phyloP scores from a whole-genome alignment of 805 yeast species.

The Wickerhamomyces chaumierensis region DNA sequence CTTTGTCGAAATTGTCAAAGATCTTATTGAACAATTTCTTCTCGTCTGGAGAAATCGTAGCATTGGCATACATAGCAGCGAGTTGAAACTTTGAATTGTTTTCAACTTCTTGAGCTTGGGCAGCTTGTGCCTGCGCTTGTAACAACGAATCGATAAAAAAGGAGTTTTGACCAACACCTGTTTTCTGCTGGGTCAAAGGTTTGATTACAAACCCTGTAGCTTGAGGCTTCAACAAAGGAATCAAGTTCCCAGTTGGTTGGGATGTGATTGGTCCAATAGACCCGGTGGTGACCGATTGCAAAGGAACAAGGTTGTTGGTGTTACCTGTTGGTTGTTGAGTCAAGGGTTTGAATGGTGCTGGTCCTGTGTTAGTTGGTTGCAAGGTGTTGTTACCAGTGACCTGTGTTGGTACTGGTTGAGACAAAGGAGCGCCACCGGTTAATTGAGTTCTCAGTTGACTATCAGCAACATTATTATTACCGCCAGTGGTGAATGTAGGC shows the following conservation, averaged over 20 bases:
- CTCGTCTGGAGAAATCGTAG: slow-evolving; percentile 69
- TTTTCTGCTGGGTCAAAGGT: slow-evolving; percentile 31
- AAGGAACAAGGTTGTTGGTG: slow-evolving; percentile 19
- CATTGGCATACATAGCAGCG: slow-evolving; percentile 15
- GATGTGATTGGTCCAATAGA: slow-evolving; percentile 20
- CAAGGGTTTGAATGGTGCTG: slow-evolving; percentile 11
- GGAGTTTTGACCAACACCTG: slow-evolving; percentile 32
- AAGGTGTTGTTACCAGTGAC: slow-evolving; percentile 1
- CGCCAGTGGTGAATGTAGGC: slow-evolving; percentile 11
- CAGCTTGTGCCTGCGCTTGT: slow-evolving; percentile 38
- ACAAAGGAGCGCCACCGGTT: slow-evolving; percentile 10
- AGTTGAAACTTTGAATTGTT: slow-evolving; percentile 2
- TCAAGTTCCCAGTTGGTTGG: slow-evolving; percentile 25
- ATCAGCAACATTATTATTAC: slow-evolving; percentile 14
- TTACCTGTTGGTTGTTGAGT: slow-evolving; percentile 27
- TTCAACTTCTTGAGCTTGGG: slow-evolving; percentile 19
- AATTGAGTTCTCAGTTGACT: slow-evolving; percentile 4
- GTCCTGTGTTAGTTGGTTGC: slow-evolving; percentile 26
- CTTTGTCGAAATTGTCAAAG: slow-evolving; percentile 81
- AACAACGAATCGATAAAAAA: slow-evolving; percentile 40
- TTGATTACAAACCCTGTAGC: slow-evolving; percentile 38
- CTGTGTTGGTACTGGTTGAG: slow-evolving; percentile 14
- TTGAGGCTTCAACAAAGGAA: slow-evolving; percentile 34
- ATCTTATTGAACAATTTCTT: slow-evolving; percentile 78
- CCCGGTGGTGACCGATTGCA: slow-evolving; percentile 12